phyloP scores from a whole-genome alignment of 148 eudicot species.

The Camellia lanceoleosa region DNA sequence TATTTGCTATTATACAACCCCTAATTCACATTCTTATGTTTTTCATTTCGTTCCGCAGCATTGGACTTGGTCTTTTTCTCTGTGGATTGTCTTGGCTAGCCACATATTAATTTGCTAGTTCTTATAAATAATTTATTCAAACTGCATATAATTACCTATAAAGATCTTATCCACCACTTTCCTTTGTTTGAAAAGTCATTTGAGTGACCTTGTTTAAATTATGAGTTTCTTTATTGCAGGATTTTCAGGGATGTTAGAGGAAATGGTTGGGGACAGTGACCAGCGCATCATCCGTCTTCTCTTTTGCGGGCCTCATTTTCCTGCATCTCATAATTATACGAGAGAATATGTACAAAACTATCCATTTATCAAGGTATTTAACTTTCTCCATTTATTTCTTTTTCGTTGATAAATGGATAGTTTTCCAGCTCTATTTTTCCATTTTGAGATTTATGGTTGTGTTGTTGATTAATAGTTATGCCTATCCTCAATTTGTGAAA shows the following conservation, averaged over 20 bases:
- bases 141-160: neutral
- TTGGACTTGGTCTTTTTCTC: neutral
- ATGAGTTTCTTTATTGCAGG: constrained; percentile 1
- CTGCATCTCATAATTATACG: constrained; percentile 67
- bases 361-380: constrained; percentile 67
- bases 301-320: constrained; percentile 78
- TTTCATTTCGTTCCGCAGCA: neutral
- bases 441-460: neutral
- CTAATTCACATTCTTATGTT: neutral
- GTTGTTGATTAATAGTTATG: neutral
- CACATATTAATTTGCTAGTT: constrained; percentile 5
- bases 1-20: neutral
- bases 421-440: neutral
- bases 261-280: constrained; percentile 33
- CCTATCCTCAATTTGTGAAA: neutral
- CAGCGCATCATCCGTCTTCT: constrained; percentile 52
- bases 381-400: constrained; percentile 5
- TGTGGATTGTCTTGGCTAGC: neutral
- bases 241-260: constrained; percentile 25
- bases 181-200: neutral
- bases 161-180: neutral
- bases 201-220: constrained; percentile 2
- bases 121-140: neutral
- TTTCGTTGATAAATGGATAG: neutral
- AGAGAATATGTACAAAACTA: constrained; percentile 57